Percentiles rank a stretch among this genome's conserved stretches.
Evolutionary conservation across 768 basidiomycete species (phyloP).

Genomic region (Filobasidium wieringae): DNA sequence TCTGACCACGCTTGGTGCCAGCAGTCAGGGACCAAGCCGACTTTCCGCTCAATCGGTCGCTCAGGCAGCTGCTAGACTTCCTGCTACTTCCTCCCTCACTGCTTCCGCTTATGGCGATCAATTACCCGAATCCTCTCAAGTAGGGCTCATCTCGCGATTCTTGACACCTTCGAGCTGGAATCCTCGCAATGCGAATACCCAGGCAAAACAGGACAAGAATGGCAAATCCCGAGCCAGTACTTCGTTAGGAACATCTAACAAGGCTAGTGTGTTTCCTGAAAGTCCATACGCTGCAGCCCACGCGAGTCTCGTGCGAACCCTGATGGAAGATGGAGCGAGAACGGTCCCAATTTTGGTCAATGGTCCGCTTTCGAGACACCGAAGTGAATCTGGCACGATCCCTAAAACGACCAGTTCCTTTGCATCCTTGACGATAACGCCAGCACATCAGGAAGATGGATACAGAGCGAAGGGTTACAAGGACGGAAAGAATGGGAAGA

Average conservation of each 20-base stretch:
- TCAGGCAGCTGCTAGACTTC: slow-evolving; percentile 1
- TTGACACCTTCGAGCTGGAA: not conserved
- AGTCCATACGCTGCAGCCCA: slow-evolving; percentile 6
- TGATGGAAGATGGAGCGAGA: slow-evolving; percentile 10
- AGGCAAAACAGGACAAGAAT: not conserved
- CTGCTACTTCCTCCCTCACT: not conserved
- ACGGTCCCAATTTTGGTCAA: not conserved
- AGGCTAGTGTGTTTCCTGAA: not conserved
- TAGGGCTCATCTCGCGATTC: slow-evolving; percentile 10
- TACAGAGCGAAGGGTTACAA: not conserved
- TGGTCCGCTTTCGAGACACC: not conserved
- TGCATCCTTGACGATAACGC: not conserved
- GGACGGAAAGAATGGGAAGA: not conserved
- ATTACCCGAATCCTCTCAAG: slow-evolving; percentile 2
- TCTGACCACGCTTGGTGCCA: not conserved
- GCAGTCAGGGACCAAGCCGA: not conserved
- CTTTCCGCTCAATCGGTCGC: slow-evolving; percentile 10
- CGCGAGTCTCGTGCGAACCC: not conserved
- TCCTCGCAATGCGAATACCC: not conserved
- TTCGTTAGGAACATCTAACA: not conserved
- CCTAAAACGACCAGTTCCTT: not conserved
- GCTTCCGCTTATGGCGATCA: not conserved
- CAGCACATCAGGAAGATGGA: not conserved
- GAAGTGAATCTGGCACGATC: not conserved
- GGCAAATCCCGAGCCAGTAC: not conserved